These are phyloP conservation scores for Neolecta irregularis DNA, from an alignment of 1,139 yeast genomes.

Conservation along the genomic window DNA sequence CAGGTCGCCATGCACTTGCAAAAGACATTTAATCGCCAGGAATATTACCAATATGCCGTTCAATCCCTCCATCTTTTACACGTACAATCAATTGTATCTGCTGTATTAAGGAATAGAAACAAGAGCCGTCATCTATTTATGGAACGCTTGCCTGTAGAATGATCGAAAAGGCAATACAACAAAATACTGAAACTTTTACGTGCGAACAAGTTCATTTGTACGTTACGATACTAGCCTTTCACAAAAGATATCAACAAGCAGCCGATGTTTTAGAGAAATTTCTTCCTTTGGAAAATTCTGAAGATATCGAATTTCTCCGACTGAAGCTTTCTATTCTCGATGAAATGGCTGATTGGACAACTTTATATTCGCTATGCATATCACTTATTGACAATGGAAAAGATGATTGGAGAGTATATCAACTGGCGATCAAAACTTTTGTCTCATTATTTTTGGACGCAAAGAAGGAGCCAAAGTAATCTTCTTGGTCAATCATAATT, in stretches of 20 bases:
- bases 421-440: not conserved
- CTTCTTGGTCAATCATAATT: too few relatives aligned
- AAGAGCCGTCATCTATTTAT: too few relatives aligned
- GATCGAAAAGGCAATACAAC: not conserved
- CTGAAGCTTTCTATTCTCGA: conserved; percentile 8
- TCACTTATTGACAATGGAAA: conserved; percentile 4
- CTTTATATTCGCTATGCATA: conserved; percentile 3
- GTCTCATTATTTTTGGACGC: not conserved
- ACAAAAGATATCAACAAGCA: conserved; percentile 5
- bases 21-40: not conserved
- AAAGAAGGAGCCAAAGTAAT: too few relatives aligned
- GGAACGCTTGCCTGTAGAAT: conserved; percentile 1
- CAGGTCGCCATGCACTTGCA: conserved; percentile 2
- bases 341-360: conserved; percentile 3
- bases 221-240: conserved; percentile 8
- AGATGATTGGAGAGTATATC: conserved; percentile 11
- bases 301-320: conserved; percentile 6
- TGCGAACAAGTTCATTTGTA: conserved; percentile 12
- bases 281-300: conserved; percentile 5
- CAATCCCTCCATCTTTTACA: conserved; percentile 1
- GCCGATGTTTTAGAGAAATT: conserved; percentile 3
- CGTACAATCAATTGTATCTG: too few relatives aligned
- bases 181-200: conserved; percentile 1
- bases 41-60: conserved; percentile 1
- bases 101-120: too few relatives aligned